Evolutionary conservation across 139 green algal genomes (phyloP), one percentile per base, ranked within the genome.

Genomic region (Picochlorum sp.): DNA sequence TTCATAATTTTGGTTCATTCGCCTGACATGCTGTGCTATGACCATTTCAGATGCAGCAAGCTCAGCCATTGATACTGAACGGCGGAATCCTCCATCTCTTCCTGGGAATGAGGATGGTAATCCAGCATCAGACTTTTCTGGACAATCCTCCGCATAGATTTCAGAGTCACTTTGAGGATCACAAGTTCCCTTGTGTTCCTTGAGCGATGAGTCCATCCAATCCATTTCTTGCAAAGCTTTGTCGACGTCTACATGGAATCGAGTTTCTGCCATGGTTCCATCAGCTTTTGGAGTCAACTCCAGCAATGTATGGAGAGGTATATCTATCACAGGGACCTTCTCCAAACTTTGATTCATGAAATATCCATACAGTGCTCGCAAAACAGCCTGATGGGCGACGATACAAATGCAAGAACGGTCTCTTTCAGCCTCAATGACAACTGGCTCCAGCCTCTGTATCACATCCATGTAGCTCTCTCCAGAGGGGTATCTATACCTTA

Each of bases 381-480:
- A 77, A 24, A 96, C 80, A 26, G 89, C 84, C 67, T 96, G 89
- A 76, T 94, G 87, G 7, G 69, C 80, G n/a, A 95, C 84, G 23
- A 96, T 80, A 58, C 77, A 82, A 44, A 94, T 82, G 46, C 74
- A 86, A 77, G 95, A 86, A 30, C 82, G 76, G 75, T 95, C 86
- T 1, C 89, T 72, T 79, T 97, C 90, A 56, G 95, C 80, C 82
- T 97, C 90, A 14, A 87, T 92, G 49, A 97, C 84, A 9, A 95
- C 89, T 3, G 90, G 87, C 77, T 97, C 90, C 69, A 96, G 69
- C 4, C 89, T 78, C 72, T 89, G 79, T 26, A 96, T 85, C 21
- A 96, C 81, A 66, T 96, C 90, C 75, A 96, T 75, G 77, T 97
- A 97, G 16, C 60, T 82, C 79, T 97, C 90, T 2, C 90, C 90